Conservation (phyloP, 768 basidiomycete genomes). For the Amanita rubescens region DNA sequence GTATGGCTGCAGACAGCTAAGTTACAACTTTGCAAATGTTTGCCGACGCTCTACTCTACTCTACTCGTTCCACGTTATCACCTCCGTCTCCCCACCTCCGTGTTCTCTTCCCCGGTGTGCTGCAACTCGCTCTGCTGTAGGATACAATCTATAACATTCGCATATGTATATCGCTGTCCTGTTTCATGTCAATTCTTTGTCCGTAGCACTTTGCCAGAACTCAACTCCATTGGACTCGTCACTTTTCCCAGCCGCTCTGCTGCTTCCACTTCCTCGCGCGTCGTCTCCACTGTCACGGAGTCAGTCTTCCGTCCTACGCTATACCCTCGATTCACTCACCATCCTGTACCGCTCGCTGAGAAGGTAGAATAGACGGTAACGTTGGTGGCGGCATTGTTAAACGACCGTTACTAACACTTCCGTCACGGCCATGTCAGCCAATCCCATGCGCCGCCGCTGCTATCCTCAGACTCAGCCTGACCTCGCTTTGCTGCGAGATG, state of each 20-base stretch:
- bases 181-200: neutral
- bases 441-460: constrained; percentile 8
- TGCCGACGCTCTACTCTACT: too few species aligned
- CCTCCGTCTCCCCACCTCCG: constrained; percentile 20
- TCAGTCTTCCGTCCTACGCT: neutral
- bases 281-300: constrained; percentile 39
- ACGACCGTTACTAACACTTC: neutral
- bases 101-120: constrained; percentile 71
- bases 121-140: constrained; percentile 61
- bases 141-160: constrained; percentile 66
- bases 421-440: neutral
- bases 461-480: constrained; percentile 24
- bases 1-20: constrained; percentile 44
- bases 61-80: constrained; percentile 63
- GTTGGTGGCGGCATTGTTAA: constrained; percentile 5
- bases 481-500: constrained; percentile 35
- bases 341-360: constrained; percentile 43
- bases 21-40: constrained; percentile 6
- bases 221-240: constrained; percentile 61
- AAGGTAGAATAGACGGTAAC: constrained; percentile 44
- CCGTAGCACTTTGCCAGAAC: constrained; percentile 5
- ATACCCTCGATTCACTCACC: constrained; percentile 24
- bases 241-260: constrained; percentile 44
- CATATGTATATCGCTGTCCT: constrained; percentile 84
- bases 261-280: constrained; percentile 43